Evolutionary conservation across 768 basidiomycete genomes (phyloP).

Genomic region (Naganishia vaughanmartiniae): DNA sequence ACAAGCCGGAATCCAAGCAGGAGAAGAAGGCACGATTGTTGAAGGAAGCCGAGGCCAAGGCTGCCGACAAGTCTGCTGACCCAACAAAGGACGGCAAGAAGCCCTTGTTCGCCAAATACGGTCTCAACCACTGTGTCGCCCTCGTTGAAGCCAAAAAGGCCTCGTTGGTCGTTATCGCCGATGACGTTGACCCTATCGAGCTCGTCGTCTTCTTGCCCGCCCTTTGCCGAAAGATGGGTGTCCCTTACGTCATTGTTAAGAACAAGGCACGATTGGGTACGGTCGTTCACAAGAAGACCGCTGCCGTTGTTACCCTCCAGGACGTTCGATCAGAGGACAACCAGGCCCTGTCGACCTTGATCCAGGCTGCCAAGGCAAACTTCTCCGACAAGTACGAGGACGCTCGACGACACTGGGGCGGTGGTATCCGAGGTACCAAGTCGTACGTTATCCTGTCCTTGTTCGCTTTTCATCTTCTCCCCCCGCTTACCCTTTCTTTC

Average conservation of each 20-base stretch:
- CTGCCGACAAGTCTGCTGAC: constrained; percentile 70
- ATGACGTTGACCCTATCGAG: constrained; percentile 94
- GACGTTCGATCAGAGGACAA: constrained; percentile 94
- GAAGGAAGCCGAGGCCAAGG: constrained; percentile 65
- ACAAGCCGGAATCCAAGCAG: constrained; percentile 65
- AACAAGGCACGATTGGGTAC: constrained; percentile 97
- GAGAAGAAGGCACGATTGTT: constrained; percentile 95
- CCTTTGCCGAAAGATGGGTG: constrained; percentile 96
- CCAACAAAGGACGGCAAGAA: constrained; percentile 78
- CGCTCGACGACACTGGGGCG: constrained; percentile 87
- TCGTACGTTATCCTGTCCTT: constrained; percentile 37
- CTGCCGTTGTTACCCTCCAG: constrained; percentile 83
- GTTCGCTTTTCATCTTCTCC: background rate
- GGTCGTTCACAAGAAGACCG: constrained; percentile 97
- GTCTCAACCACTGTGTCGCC: constrained; percentile 93
- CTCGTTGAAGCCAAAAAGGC: constrained; percentile 96
- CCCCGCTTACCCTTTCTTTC: background rate
- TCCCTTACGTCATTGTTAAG: constrained; percentile 96
- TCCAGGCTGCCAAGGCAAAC: constrained; percentile 93
- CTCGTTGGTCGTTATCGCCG: constrained; percentile 87
- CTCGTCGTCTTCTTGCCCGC: constrained; percentile 97
- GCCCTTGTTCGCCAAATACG: constrained; percentile 91
- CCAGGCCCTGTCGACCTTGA: constrained; percentile 84
- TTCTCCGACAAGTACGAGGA: constrained; percentile 95
- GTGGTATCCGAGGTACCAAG: constrained; percentile 92